Evolutionary conservation across 441 rosid species (phyloP).

Genomic region (Manihot esculenta): DNA sequence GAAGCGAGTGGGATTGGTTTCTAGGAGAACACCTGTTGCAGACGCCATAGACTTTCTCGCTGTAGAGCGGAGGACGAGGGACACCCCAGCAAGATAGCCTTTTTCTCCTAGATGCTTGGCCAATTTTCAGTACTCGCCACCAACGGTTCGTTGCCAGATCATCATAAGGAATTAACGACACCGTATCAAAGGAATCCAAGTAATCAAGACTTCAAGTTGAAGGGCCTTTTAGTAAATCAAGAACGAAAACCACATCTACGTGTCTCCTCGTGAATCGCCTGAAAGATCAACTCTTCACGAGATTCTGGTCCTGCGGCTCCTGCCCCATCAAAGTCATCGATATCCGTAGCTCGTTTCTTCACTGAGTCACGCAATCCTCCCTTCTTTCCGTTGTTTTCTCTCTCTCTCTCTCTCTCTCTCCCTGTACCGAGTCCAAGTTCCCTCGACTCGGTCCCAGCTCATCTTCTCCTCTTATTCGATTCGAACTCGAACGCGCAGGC

Average conservation of each 20-base stretch:
- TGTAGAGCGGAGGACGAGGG: background rate
- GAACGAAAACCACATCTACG: slow-evolving; percentile 15
- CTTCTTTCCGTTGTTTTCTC: background rate
- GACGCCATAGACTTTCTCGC: slow-evolving; percentile 34
- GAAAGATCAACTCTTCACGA: slow-evolving; percentile 25
- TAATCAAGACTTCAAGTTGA: background rate
- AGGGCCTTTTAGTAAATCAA: slow-evolving; percentile 14
- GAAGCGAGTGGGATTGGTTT: slow-evolving; percentile 32
- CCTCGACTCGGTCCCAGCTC: slow-evolving; percentile 9
- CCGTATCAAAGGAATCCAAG: background rate
- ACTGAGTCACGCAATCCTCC: slow-evolving; percentile 11
- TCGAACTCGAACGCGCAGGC: background rate
- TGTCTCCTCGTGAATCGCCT: slow-evolving; percentile 26
- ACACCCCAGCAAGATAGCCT: background rate
- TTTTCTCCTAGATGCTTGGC: background rate
- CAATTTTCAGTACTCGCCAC: background rate
- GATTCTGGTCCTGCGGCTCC: slow-evolving; percentile 15
- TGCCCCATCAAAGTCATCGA: slow-evolving; percentile 20
- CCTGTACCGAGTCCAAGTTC: slow-evolving; percentile 14
- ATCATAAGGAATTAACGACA: background rate
- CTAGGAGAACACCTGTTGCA: slow-evolving; percentile 40
- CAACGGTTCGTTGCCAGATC: background rate
- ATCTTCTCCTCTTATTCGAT: background rate
- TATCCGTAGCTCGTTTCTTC: slow-evolving; percentile 7
- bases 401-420: slow-evolving; percentile 17